Percentiles rank a stretch among this genome's conserved stretches.
Evolutionary conservation across 2,329 filamentous ascomycete species (phyloP).

Genomic region (Trichocomaceae sp.): DNA sequence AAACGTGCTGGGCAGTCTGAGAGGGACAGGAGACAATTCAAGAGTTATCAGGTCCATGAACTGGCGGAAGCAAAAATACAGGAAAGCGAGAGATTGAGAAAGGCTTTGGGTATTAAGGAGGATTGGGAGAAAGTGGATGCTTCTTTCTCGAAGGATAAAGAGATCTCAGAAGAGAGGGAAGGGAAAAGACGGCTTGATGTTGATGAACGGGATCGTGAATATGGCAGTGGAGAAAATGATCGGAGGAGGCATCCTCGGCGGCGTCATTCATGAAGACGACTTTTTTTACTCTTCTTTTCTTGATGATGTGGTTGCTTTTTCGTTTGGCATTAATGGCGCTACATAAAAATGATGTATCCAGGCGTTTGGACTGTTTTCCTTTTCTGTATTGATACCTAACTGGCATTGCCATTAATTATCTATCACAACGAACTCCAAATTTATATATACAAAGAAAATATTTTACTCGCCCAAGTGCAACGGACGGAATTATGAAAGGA

Average conservation of each 20-base stretch:
- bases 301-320: not conserved
- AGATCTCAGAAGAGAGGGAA: slow-evolving; percentile 17
- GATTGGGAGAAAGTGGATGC: slow-evolving; percentile 62
- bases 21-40: slow-evolving; percentile 52
- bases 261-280: not conserved
- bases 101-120: slow-evolving; percentile 77
- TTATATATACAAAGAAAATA: slow-evolving; percentile 3
- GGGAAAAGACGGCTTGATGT: not conserved
- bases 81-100: slow-evolving; percentile 82
- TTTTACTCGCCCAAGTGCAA: not conserved
- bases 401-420: not conserved
- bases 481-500: slow-evolving; percentile 23
- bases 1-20: slow-evolving; percentile 16
- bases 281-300: not conserved
- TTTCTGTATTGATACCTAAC: not conserved
- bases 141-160: slow-evolving; percentile 14
- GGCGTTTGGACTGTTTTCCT: not conserved
- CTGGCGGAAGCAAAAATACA: slow-evolving; percentile 92
- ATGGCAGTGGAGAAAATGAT: not conserved
- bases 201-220: slow-evolving; percentile 1
- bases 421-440: not conserved
- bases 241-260: not conserved
- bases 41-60: slow-evolving; percentile 92
- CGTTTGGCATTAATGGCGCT: slow-evolving; percentile 6
- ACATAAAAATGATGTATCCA: not conserved